Evolutionary conservation across 2,329 filamentous ascomycete genomes (phyloP), one percentile per base, ranked within the genome.

Genomic region (Hypoxylon rubiginosum): DNA sequence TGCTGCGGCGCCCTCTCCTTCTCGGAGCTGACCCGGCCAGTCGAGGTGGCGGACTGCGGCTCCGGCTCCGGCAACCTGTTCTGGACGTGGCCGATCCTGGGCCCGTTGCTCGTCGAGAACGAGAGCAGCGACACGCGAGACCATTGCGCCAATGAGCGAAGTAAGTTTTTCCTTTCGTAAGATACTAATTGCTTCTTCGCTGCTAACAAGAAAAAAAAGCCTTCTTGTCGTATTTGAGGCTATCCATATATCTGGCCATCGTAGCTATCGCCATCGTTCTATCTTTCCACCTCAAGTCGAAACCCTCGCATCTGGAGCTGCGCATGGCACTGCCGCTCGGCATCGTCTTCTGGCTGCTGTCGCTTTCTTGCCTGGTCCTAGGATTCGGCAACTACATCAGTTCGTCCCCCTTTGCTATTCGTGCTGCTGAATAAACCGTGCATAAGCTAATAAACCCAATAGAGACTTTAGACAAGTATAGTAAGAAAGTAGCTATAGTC

Each of bases 201-300:
- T 17, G 46, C 24, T 17, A 17, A 30, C 24, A 17, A n/a, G n/a
- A 39, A 30, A 11, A 28, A 3, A 21, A 68, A 88, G 86, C 88
- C 0, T 97, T 97, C 76, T 90, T 98, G 28, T 96, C 95, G 1
- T 97, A 96, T 86, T 88, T 98, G 19, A 90, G 94, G 3, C 86
- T 98, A 1, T 90, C 92, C 32, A 88, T 97, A 72, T 97, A 97
- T 82, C 94, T 98, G 87, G 90, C 93, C 69, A 85, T 99, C 55
- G 93, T 98, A 8, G 89, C 92, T 28, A 88, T 97, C 32, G 95
- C 96, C 54, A 97, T 99, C 71, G 90, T 97, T 9, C 85, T 97
- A 54, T 97, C 93, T 13, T 99, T 99, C 78, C 95, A 99, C 76
- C 85, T 99, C 53, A 94, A 94, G 75, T 83, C 84, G 17, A 81